These are phyloP conservation scores for Wakefieldia striispora DNA, from an alignment of 768 basidiomycete genomes.

Conservation along the genomic window DNA sequence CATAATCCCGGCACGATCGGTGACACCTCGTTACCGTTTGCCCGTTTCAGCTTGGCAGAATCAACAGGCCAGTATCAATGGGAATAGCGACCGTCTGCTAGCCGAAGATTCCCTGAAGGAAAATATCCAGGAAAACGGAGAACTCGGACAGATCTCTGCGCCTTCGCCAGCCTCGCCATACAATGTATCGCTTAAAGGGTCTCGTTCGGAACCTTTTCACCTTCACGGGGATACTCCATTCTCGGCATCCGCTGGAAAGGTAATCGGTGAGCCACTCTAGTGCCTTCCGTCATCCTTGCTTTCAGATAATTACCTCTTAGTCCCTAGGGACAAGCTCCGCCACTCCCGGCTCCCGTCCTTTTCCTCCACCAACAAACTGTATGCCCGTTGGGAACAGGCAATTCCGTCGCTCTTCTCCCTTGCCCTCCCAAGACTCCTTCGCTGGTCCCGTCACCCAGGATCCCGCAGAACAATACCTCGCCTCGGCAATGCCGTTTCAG, in stretches of 20 bases:
- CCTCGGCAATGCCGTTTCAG: conserved; percentile 47
- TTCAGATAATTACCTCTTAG: conserved; percentile 27
- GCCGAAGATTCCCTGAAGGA: conserved; percentile 54
- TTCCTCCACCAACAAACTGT: conserved; percentile 18
- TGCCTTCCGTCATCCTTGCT: conserved; percentile 18
- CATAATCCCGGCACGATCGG: conserved; percentile 32
- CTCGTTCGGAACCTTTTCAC: conserved; percentile 26
- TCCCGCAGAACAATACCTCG: conserved; percentile 44
- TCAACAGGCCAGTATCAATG: background rate
- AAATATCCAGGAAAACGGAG: conserved; percentile 32
- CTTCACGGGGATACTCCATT: conserved; percentile 21
- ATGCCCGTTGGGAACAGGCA: conserved; percentile 22
- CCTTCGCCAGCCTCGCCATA: conserved; percentile 28
- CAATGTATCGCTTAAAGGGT: conserved; percentile 23
- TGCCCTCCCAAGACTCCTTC: conserved; percentile 61
- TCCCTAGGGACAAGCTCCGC: conserved; percentile 28
- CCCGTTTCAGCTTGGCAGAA: conserved; percentile 14
- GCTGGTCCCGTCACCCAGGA: conserved; percentile 50
- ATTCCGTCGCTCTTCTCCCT: conserved; percentile 36
- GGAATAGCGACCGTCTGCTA: conserved; percentile 20
- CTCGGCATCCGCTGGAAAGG: conserved; percentile 30
- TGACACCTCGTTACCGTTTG: conserved; percentile 51
- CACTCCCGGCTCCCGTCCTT: conserved; percentile 10
- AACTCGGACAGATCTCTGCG: background rate
- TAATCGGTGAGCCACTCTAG: conserved; percentile 30